Evolutionary conservation across 2,329 filamentous ascomycete species (phyloP), one percentile per base, ranked within the genome.

Genomic region (Plenodomus tracheiphilus): DNA sequence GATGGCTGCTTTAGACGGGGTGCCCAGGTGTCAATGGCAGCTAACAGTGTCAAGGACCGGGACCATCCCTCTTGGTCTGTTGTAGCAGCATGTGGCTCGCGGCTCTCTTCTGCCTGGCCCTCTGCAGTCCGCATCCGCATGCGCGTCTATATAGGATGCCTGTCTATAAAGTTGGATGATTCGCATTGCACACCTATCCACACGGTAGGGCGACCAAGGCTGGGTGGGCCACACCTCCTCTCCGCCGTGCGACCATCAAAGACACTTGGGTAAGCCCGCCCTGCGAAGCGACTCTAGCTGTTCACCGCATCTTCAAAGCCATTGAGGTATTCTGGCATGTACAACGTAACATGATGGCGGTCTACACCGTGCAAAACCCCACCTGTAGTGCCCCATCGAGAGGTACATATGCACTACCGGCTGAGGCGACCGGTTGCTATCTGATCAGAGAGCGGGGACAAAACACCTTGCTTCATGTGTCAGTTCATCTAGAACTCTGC

Each of bases 401-500:
- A n/a, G n/a, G n/a, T n/a, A n/a, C n/a, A n/a, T 47, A 35, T 34
- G 37, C 25, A 21, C 32, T 41, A 39, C 20, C 22, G 41, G 16
- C 40, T 30, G 10, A 22, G 28, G 39, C 41, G 38, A 39, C 43
- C 45, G 41, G 38, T 35, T 41, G 25, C 28, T 44, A 50, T 47
- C 55, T 51, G 45, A 32, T 35, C 37, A 47, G 44, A 46, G 39
- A 32, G 54, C 45, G 54, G 54, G 53, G 50, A 46, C 41, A 34
- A 43, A 22, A 54, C 37, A 43, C 43, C 25, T 42, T 51, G 49
- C 43, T 42, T 46, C 51, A 42, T 28, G 28, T 42, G 39, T 50
- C 47, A 47, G 43, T 44, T 43, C 49, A 47, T 62, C 61, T 57
- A 62, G 61, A 64, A 59, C 52, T 41, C 43, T 49, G 48, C 43